A percentile compares a stretch with the other conserved stretches of the same genome.
phyloP scores from a whole-genome alignment of 345 rosid genomes.

The Camelina sativa region DNA sequence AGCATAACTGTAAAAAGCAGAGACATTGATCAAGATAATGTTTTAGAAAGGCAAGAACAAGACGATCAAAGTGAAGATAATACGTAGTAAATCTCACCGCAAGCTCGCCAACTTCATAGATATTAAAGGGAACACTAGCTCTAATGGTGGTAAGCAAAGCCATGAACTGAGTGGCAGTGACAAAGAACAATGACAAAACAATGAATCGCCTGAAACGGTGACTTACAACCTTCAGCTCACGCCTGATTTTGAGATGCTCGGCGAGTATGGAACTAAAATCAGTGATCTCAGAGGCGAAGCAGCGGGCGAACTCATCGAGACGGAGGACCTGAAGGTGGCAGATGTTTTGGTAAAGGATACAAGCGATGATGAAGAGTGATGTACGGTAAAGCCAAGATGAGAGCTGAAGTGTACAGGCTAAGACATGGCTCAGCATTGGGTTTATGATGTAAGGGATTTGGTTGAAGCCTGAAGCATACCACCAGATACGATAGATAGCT shows the following conservation, averaged over 20 bases:
- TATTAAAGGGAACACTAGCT: constrained; percentile 58
- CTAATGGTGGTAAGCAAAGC: constrained; percentile 64
- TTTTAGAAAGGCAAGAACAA: too few species aligned
- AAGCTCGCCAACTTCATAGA: constrained; percentile 86
- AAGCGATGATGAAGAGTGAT: constrained; percentile 66
- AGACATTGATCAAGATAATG: constrained; percentile 8
- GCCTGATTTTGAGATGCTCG: constrained; percentile 68
- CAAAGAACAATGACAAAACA: constrained; percentile 59
- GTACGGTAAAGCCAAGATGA: constrained; percentile 83
- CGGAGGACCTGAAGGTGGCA: constrained; percentile 78
- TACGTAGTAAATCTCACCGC: constrained; percentile 42
- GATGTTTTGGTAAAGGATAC: constrained; percentile 65
- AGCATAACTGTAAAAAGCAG: constrained; percentile 63
- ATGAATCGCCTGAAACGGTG: constrained; percentile 77
- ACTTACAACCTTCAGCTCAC: constrained; percentile 75
- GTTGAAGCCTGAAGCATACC: constrained; percentile 68
- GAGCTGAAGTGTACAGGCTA: constrained; percentile 72
- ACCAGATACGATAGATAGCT: constrained; percentile 81
- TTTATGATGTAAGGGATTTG: constrained; percentile 65
- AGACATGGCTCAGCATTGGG: constrained; percentile 52
- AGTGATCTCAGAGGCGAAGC: constrained; percentile 65
- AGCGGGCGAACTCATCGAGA: constrained; percentile 69
- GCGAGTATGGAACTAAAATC: constrained; percentile 64
- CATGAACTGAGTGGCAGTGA: constrained; percentile 78
- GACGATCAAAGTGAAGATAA: background rate